phyloP scores from a whole-genome alignment of 1,139 yeast species.

The Yamadazyma sp. region DNA sequence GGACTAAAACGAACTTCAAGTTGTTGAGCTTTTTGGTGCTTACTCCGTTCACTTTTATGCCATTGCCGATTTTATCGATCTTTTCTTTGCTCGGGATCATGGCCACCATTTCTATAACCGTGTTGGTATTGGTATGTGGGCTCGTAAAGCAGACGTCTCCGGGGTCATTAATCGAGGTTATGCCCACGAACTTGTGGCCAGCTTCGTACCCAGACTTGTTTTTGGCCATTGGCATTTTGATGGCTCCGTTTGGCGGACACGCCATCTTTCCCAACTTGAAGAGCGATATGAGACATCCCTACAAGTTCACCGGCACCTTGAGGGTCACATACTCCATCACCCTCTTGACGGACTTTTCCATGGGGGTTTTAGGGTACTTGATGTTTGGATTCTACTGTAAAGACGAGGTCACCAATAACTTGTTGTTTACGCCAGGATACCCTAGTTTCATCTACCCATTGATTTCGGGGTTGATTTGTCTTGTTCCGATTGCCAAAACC shows the following conservation, averaged over 20 bases:
- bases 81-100: constrained; percentile 47
- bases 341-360: constrained; percentile 65
- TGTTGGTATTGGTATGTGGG: constrained; percentile 42
- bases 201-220: constrained; percentile 38
- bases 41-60: constrained; percentile 49
- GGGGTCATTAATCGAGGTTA: constrained; percentile 39
- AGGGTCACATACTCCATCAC: constrained; percentile 59
- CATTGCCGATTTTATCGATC: constrained; percentile 43
- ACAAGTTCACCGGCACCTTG: constrained; percentile 41
- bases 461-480: constrained; percentile 70
- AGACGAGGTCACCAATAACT: constrained; percentile 82
- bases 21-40: constrained; percentile 39
- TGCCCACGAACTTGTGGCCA: constrained; percentile 54
- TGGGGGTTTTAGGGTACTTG: constrained; percentile 78
- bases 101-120: constrained; percentile 44
- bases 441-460: constrained; percentile 64
- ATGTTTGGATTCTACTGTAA: constrained; percentile 81
- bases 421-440: constrained; percentile 68
- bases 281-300: constrained; percentile 58
- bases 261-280: constrained; percentile 60
- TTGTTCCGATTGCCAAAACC: constrained; percentile 83
- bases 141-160: constrained; percentile 38
- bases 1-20: constrained; percentile 42
- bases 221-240: constrained; percentile 53
- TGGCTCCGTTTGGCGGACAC: constrained; percentile 67